Evolutionary conservation across 2,329 filamentous ascomycete genomes (phyloP).

Genomic region (Atkinsonella texensis): DNA sequence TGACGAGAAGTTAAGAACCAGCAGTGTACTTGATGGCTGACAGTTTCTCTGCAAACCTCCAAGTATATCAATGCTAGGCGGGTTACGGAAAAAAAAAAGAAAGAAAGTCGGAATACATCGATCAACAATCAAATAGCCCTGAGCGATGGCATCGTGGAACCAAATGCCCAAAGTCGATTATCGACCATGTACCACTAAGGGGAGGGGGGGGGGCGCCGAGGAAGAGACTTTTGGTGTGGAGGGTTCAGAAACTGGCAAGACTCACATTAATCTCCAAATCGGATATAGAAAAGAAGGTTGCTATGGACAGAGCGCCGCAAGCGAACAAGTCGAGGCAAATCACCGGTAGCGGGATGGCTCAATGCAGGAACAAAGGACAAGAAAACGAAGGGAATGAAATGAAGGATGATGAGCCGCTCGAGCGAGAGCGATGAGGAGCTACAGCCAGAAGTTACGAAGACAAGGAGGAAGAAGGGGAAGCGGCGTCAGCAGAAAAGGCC

Average conservation of each 20-base stretch:
- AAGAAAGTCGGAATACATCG: background rate
- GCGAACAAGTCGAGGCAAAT: background rate
- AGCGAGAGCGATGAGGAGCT: slow-evolving; percentile 1
- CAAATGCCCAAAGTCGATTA: background rate
- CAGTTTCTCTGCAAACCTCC: background rate
- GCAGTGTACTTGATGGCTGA: background rate
- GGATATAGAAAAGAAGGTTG: background rate
- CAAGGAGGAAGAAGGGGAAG: background rate
- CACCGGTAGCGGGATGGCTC: background rate
- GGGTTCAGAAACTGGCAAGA: slow-evolving; percentile 7
- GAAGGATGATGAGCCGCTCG: background rate
- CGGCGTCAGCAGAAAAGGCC: slow-evolving; percentile 1
- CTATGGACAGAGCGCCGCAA: background rate
- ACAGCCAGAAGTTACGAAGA: background rate
- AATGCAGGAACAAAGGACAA: background rate
- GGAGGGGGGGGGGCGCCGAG: slow-evolving; percentile 3
- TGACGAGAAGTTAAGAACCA: background rate
- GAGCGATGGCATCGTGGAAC: background rate
- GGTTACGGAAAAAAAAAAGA: background rate
- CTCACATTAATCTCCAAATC: slow-evolving; percentile 25
- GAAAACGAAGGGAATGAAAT: background rate
- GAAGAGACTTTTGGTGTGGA: slow-evolving; percentile 13
- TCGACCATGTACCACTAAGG: background rate
- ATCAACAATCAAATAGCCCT: background rate
- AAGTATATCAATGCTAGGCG: background rate